A percentile compares a stretch with the other conserved stretches of the same genome.
Conservation (phyloP, 192 early-diverging fungal genomes). For the Obelidium mucronatum region DNA sequence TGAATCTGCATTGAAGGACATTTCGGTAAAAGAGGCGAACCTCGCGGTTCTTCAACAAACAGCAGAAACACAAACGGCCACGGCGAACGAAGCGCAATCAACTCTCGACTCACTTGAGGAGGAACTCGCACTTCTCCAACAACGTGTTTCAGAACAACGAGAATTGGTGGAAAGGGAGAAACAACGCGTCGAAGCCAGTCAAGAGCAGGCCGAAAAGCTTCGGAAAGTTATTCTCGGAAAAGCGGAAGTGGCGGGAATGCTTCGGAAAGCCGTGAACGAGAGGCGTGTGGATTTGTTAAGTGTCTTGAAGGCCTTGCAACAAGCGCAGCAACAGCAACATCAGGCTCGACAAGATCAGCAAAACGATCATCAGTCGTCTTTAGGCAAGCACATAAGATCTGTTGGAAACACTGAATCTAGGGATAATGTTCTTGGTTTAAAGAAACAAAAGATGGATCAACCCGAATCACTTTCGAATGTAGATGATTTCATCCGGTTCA, state of each 20-base stretch:
- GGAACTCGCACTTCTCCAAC: neutral
- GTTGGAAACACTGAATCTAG: neutral
- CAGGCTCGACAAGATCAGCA: neutral
- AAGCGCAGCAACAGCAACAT: neutral
- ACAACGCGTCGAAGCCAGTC: neutral
- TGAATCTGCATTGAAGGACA: neutral
- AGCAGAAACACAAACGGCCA: neutral
- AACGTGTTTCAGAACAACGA: neutral
- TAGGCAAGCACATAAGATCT: neutral
- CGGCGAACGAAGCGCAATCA: neutral
- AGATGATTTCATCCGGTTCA: constrained; percentile 23
- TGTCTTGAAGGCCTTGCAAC: neutral
- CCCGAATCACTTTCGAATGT: neutral
- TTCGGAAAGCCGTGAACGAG: constrained; percentile 8
- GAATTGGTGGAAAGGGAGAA: neutral
- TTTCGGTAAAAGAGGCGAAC: neutral
- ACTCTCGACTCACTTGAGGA: neutral
- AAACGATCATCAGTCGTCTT: no score
- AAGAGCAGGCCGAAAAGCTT: neutral
- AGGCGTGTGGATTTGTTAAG: neutral
- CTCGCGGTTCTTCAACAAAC: neutral
- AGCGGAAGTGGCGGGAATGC: neutral
- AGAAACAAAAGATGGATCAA: neutral
- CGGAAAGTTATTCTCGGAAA: neutral
- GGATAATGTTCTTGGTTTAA: no score